A percentile compares a stretch with the other conserved stretches of the same genome.
These are phyloP conservation scores for Tylopilus felleus DNA, from an alignment of 768 basidiomycete genomes.

Conservation along the genomic window DNA sequence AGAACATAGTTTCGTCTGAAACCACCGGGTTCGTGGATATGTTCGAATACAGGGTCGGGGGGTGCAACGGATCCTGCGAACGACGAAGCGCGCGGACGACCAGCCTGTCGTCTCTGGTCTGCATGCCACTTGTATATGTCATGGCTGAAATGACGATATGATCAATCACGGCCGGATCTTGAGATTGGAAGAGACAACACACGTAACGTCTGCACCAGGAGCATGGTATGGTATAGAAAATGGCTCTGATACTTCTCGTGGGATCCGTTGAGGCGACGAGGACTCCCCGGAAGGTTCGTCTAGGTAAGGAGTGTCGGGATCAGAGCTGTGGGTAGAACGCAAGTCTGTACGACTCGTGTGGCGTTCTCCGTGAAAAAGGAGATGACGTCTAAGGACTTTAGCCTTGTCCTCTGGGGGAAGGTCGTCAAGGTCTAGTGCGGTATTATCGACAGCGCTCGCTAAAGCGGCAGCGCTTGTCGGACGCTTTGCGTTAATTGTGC, in stretches of 20 bases:
- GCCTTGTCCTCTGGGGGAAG: conserved; percentile 83
- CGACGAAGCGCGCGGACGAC: conserved; percentile 66
- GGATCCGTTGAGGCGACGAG: conserved; percentile 26
- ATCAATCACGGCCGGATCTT: conserved; percentile 16
- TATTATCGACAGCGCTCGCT: conserved; percentile 29
- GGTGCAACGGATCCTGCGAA: conserved; percentile 53
- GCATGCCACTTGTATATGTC: conserved; percentile 95
- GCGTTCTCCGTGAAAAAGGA: conserved; percentile 69
- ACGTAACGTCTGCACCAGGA: conserved; percentile 91
- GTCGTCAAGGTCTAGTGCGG: conserved; percentile 47
- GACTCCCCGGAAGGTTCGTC: conserved; percentile 23
- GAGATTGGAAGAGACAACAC: conserved; percentile 37
- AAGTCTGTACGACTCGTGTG: conserved; percentile 28
- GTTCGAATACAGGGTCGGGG: conserved; percentile 78
- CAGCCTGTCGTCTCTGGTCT: conserved; percentile 59
- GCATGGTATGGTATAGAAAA: conserved; percentile 90
- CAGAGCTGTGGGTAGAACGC: conserved; percentile 22
- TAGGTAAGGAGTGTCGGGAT: conserved; percentile 17
- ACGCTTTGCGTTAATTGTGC: conserved; percentile 39
- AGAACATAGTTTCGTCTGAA: conserved; percentile 88
- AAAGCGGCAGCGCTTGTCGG: conserved; percentile 29
- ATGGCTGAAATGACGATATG: conserved; percentile 47
- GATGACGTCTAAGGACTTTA: conserved; percentile 72
- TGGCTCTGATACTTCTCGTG: conserved; percentile 53
- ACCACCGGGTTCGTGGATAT: conserved; percentile 93